phyloP scores from a whole-genome alignment of 768 basidiomycete species.

The Trametes villosa region DNA sequence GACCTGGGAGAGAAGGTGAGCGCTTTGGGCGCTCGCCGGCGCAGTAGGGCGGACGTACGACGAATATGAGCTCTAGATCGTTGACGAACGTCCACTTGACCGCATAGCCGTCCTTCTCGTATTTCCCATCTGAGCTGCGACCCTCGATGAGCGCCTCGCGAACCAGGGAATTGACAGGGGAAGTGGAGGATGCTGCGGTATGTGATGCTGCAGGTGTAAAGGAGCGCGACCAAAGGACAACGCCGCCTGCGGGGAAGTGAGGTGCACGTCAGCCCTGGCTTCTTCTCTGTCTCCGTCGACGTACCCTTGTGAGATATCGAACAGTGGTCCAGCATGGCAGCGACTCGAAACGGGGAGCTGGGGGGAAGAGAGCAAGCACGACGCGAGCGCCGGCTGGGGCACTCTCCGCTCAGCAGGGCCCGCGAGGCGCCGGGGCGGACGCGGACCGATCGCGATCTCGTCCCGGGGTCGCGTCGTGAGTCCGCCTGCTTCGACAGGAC shows the following conservation, averaged over 20 bases:
- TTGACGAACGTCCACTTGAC: slow-evolving; percentile 96
- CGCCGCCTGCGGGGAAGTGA: slow-evolving; percentile 80
- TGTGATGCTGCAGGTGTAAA: slow-evolving; percentile 72
- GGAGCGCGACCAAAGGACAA: slow-evolving; percentile 93
- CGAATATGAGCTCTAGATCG: slow-evolving; percentile 95
- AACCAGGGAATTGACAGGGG: slow-evolving; percentile 39
- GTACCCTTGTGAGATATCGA: slow-evolving; percentile 93
- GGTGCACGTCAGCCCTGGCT: slow-evolving; percentile 16
- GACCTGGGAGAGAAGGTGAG: slow-evolving; percentile 54
- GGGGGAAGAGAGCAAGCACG: not conserved
- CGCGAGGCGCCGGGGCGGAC: too few relatives aligned
- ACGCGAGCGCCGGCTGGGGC: not conserved
- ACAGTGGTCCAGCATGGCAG: slow-evolving; percentile 88
- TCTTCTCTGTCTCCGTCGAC: slow-evolving; percentile 7
- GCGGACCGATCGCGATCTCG: too few relatives aligned
- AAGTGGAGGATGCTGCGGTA: slow-evolving; percentile 31
- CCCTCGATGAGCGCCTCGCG: slow-evolving; percentile 84
- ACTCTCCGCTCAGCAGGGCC: too few relatives aligned
- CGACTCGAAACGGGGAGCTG: not conserved
- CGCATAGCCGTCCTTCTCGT: slow-evolving; percentile 93
- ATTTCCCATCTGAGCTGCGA: slow-evolving; percentile 76
- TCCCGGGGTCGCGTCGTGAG: too few relatives aligned
- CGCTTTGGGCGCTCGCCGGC: not conserved
- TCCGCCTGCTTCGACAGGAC: too few relatives aligned
- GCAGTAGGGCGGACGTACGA: slow-evolving; percentile 56